Evolutionary conservation across 495 filamentous ascomycete genomes (phyloP), one percentile per base, ranked within the genome.

Genomic region (Mycothermus thermophilus): DNA sequence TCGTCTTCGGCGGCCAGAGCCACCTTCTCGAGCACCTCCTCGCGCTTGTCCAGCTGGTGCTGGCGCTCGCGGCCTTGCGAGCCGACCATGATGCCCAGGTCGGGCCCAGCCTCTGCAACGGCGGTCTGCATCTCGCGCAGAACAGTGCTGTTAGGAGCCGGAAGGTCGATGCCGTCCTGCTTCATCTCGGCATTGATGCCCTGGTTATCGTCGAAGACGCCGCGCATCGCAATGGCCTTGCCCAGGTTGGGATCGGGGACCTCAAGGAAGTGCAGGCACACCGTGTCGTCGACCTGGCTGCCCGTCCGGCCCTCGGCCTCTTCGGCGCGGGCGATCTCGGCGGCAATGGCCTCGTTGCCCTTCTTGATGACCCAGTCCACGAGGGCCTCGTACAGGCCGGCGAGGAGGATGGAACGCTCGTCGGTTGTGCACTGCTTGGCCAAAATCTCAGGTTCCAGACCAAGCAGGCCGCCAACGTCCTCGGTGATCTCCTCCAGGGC

Each of bases 111-210:
- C 32, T 85, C 80, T 1, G 75, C 55, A 12, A 93, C 72, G 2
- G 85, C 84, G 30, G 71, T 73, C 44, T 78, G 71, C 80, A 93
- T 90, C 51, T 93, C 87, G 35, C 76, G 75, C 8, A 84, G 40
- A 20, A 96, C 77, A 1, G 90, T 92, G 34, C 75, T 76, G 6
- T 80, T 80, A 4, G 74, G 72, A 0, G 75, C 30, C 1, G 63
- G 63, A 12, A 88, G 67, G 19, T 78, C 65, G 16, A 97, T 72
- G 11, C 92, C 92, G 46, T 97, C 90, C 39, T 85, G 75, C 52
- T 84, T 90, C 88, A 97, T 96, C 56, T 97, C 90, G 1, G 77
- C 72, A 43, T 96, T 94, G 57, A 97, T 93, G 31, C 90, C 90
- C n/a, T 78, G 59, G 19, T 57, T 71, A 43, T 95, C 90, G 46